These are phyloP conservation scores for Collariella sp. DNA, from an alignment of 495 filamentous ascomycete species.

Conservation along the genomic window DNA sequence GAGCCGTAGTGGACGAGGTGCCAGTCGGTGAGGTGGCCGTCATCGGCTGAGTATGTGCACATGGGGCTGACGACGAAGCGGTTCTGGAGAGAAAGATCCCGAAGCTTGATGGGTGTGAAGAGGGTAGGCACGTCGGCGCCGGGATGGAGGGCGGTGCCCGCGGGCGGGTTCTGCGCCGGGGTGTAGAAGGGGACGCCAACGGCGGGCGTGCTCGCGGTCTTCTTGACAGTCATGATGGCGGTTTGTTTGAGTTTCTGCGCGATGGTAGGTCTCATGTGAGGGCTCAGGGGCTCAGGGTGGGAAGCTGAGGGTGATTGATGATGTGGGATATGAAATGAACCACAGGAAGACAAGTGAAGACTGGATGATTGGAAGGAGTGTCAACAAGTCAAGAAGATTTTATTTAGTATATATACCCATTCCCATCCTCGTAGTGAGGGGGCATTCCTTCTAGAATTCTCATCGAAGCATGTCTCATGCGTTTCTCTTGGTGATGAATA, in stretches of 20 bases:
- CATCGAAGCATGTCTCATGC: not conserved
- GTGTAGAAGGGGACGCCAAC: conserved; percentile 48
- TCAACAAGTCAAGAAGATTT: not conserved
- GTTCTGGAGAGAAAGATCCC: conserved; percentile 62
- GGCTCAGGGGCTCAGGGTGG: not conserved
- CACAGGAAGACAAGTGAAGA: not conserved
- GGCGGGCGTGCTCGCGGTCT: conserved; percentile 12
- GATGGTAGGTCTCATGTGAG: not conserved
- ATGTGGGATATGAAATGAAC: too few relatives aligned
- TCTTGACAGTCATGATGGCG: conserved; percentile 11
- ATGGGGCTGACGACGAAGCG: conserved; percentile 54
- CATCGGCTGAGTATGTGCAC: conserved; percentile 61
- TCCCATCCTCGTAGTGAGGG: not conserved
- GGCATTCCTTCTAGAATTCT: not conserved
- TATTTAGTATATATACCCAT: not conserved
- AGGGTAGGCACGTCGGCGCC: conserved; percentile 48
- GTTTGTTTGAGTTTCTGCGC: not conserved
- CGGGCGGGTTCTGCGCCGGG: conserved; percentile 45
- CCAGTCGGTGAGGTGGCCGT: conserved; percentile 62
- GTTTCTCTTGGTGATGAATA: not conserved
- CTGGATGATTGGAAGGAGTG: not conserved
- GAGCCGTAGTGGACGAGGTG: conserved; percentile 58
- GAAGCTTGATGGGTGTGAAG: conserved; percentile 58
- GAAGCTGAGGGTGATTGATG: not conserved
- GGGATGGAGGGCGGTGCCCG: conserved; percentile 42